Evolutionary conservation across 306 rosid genomes (phyloP).

Genomic region (Quercus aquifolioides): DNA sequence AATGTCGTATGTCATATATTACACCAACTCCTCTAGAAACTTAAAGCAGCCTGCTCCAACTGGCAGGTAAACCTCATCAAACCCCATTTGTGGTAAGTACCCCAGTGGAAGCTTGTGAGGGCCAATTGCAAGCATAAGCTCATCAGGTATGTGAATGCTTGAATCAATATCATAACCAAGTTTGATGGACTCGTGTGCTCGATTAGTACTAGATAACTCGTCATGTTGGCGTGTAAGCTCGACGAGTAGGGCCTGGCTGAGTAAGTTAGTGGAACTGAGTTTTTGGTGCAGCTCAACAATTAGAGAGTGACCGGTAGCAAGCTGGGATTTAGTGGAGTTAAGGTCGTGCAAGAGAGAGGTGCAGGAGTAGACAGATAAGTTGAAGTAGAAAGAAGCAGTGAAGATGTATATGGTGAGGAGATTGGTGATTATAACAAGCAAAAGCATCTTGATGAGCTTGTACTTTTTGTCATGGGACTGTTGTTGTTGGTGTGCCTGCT

Average conservation of each 20-base stretch:
- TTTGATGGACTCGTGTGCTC: slow-evolving; percentile 1
- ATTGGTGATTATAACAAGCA: slow-evolving; percentile 38
- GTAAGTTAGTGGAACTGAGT: slow-evolving; percentile 44
- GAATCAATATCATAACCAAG: slow-evolving; percentile 5
- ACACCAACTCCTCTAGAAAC: slow-evolving; percentile 32
- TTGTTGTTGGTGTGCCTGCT: slow-evolving; percentile 13
- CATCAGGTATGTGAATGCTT: neutral
- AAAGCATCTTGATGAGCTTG: slow-evolving; percentile 31
- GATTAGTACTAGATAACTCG: slow-evolving; percentile 4
- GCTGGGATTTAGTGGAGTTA: slow-evolving; percentile 40
- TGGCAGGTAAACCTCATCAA: slow-evolving; percentile 23
- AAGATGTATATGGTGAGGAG: slow-evolving; percentile 42
- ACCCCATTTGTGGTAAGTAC: slow-evolving; percentile 22
- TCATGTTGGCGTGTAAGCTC: slow-evolving; percentile 42
- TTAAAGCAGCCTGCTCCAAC: slow-evolving; percentile 37
- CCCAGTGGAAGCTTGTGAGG: slow-evolving; percentile 47
- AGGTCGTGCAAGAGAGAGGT: slow-evolving; percentile 35
- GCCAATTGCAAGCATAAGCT: slow-evolving; percentile 32
- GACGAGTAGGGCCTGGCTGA: slow-evolving; percentile 42
- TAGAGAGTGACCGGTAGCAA: slow-evolving; percentile 29
- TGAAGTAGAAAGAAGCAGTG: slow-evolving; percentile 27
- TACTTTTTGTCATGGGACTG: slow-evolving; percentile 10
- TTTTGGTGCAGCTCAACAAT: slow-evolving; percentile 34
- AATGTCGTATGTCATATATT: slow-evolving; percentile 40
- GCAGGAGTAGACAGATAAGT: neutral